Base-by-base conservation (phyloP, 495 filamentous ascomycete genomes). In the Saxophila tyrrhenica region DNA sequence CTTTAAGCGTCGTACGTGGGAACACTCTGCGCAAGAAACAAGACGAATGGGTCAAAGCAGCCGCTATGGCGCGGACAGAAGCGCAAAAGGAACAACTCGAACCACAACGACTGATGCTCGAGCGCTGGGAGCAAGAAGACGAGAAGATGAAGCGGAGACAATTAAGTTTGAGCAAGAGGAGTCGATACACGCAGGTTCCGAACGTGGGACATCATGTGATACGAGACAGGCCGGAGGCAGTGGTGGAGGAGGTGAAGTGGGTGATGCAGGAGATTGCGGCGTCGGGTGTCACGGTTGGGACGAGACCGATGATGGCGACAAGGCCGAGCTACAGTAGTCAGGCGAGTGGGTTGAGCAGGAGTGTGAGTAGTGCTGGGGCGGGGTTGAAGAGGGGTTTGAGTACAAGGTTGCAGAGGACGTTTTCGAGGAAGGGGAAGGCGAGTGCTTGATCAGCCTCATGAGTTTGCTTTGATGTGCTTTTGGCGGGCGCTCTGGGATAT, bases 181-280 rank as follows among this genome's bases (percentile, higher is more conserved):
- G 63, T 41, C 64, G 68, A 42, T 67, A 70, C 20, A 64, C 73
- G 19, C 60, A 71, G 38, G 17, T 76, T 2, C 59, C 68, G 5
- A 73, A 71, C 58, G 45, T 48, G 23, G 75, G 75, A 19, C 76
- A 79, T 59, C 64, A 77, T 65, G 67, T 79, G 13, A 69, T 76
- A 54, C 48, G 73, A 20, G 57, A 71, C 5, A 65, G 71, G 8
- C 75, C 74, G 29, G 75, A 75, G 47, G 65, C 75, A 13, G 66
- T 79, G 48, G 72, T 69, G 0, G 58, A 58, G 20, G 73, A 73
- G 60, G 67, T 77, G 8, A 51, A 48, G 55, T 79, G 76, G 75
- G 75, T 78, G 55, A 16, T 69, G 50, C 39, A 39, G 35, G 9
- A 42, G 25, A 10, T 52, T 8, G 45, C 45, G 23, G 45, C 13